These are phyloP conservation scores for Jaminaea rosea DNA, from an alignment of 1,284 basidiomycete genomes.

Conservation along the genomic window DNA sequence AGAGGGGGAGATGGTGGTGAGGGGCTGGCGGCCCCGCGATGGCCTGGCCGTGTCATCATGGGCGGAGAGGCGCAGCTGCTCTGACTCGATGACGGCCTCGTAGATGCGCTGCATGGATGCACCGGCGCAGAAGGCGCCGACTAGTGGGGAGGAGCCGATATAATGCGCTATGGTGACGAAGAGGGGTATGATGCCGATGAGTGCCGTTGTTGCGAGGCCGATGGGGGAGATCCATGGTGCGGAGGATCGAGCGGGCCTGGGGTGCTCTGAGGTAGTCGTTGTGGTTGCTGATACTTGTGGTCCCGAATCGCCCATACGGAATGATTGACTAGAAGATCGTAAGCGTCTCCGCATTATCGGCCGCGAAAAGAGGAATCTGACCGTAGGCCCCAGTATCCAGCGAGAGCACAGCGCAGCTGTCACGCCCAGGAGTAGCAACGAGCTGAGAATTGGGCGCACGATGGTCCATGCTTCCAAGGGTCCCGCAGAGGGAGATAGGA, in stretches of 20 bases:
- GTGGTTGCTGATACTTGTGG: too few species aligned
- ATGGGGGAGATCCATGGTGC: too few species aligned
- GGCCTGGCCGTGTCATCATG: not conserved
- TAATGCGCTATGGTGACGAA: slow-evolving; percentile 19
- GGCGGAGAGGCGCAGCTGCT: not conserved
- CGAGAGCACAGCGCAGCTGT: too few species aligned
- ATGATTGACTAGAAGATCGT: too few species aligned
- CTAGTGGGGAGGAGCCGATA: slow-evolving; percentile 50
- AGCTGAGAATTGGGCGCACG: slow-evolving; percentile 50
- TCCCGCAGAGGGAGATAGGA: slow-evolving; percentile 36
- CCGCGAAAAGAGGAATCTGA: too few species aligned
- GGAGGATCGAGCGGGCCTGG: too few species aligned
- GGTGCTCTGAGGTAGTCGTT: too few species aligned
- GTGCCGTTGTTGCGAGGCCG: not conserved
- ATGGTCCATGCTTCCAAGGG: slow-evolving; percentile 47
- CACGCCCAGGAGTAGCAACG: slow-evolving; percentile 46
- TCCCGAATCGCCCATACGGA: too few species aligned
- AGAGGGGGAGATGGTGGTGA: not conserved
- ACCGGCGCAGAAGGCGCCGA: slow-evolving; percentile 52
- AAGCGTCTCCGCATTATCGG: too few species aligned
- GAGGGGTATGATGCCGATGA: not conserved
- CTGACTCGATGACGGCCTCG: slow-evolving; percentile 4
- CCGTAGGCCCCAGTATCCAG: too few species aligned
- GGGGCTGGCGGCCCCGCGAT: too few species aligned
- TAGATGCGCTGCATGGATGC: slow-evolving; percentile 13